Base-by-base conservation (phyloP, 306 rosid genomes). In the Quercus wislizeni region DNA sequence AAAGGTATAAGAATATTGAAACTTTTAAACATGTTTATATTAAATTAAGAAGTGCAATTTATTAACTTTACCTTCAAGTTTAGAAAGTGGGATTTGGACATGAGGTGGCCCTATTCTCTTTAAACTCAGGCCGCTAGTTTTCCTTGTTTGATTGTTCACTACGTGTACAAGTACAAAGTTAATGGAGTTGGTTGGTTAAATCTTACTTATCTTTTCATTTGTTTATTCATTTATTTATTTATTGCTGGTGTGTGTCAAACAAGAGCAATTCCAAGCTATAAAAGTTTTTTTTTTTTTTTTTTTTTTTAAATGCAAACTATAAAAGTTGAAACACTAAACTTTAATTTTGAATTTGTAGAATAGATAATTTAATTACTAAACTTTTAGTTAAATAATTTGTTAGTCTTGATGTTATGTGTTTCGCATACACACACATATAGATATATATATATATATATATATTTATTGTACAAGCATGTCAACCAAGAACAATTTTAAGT, bases 91-190 rank as follows among this genome's bases (percentile, higher is more conserved):
- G 79, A 76, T 76, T 81, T 51, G 30, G n/a, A 23, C 55, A 49
- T 61, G 15, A 62, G 78, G 69, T 59, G 76, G 70, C 13, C 76
- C 73, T 71, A 51, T 62, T 12, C 86, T 64, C 83, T 80, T 80
- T 76, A 68, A 74, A 67, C 64, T 18, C 14, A 68, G 46, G 41
- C 79, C 84, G 55, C 76, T 49, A 4, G 69, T 68, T 73, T 61
- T 21, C 8, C 20, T 23, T 41, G 74, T 52, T 41, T 12, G 46
- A 10, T 35, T 33, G 3, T 67, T 67, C 35, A 17, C 8, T 33
- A 18, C 52, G 23, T 67, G 17, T 19, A 8, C 23, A 33, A 51
- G 41, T 65, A 28, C 31, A 30, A 49, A 41, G 46, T 41, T 41
- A 67, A 33, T 67, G 72, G 52, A 67, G 25, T 19, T 4, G 72